Conservation (phyloP, 495 filamentous ascomycete genomes). For the Paragyromitra xinjiangensis region DNA sequence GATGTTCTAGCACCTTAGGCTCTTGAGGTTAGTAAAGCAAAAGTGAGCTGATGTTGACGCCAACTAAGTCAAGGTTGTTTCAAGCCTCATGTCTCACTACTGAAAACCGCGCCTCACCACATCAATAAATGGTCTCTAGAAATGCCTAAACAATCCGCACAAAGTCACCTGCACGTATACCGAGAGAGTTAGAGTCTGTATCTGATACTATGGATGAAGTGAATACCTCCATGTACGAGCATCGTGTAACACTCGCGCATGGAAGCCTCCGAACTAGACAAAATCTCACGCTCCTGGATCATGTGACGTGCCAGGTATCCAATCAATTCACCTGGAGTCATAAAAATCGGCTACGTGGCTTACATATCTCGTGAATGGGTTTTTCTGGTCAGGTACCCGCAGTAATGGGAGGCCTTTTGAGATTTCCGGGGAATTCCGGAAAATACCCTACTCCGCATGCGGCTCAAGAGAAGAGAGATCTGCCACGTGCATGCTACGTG, state of each 20-base stretch:
- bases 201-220: too few relatives aligned
- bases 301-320: background rate
- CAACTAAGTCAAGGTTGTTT: background rate
- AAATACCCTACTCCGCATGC: constrained; percentile 15
- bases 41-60: background rate
- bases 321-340: constrained; percentile 1
- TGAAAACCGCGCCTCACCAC: background rate
- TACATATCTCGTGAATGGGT: background rate
- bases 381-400: constrained; percentile 20
- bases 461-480: constrained; percentile 14
- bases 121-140: background rate
- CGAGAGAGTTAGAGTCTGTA: background rate
- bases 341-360: constrained; percentile 13
- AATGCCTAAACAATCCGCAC: background rate
- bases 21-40: background rate
- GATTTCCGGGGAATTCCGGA: background rate
- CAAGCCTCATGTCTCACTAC: background rate
- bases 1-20: too few relatives aligned
- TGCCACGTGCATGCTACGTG: constrained; percentile 21
- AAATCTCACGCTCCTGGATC: background rate
- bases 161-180: background rate
- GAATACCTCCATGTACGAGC: too few relatives aligned
- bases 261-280: background rate
- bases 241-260: too few relatives aligned
- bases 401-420: background rate